phyloP scores from a whole-genome alignment of 331 rosid species.

The Acacia concinna region DNA sequence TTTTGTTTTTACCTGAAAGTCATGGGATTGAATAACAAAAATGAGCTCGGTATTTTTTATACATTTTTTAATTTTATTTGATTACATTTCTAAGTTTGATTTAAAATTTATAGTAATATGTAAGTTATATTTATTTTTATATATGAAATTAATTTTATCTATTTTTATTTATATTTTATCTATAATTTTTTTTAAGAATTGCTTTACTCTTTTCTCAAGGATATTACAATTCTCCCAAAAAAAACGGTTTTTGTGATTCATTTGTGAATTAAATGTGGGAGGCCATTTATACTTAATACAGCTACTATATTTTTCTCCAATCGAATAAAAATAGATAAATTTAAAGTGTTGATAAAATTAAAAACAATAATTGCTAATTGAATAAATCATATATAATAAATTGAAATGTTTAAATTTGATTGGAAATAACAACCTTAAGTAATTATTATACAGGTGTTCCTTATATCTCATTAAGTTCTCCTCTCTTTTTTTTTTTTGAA shows the following conservation, averaged over 20 bases:
- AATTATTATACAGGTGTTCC: no score
- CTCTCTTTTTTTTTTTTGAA: no score
- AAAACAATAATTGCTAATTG: no score
- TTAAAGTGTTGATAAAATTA: no score
- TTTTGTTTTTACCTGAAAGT: no score
- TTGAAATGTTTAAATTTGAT: no score
- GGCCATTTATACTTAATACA: neutral
- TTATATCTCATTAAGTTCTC: no score
- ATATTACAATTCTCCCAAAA: neutral
- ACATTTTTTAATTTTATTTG: neutral
- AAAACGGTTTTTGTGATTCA: neutral
- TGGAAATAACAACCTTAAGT: no score
- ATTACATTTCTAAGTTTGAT: neutral
- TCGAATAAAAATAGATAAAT: no score
- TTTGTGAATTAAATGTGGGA: neutral
- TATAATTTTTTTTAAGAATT: neutral
- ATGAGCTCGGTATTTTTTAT: neutral
- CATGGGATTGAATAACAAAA: neutral
- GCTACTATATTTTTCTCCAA: neutral
- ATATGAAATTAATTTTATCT: neutral
- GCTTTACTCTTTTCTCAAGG: neutral
- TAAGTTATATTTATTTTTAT: neutral
- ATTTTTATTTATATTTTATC: neutral
- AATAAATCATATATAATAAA: no score
- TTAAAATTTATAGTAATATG: neutral